Conservation (phyloP, 2,329 filamentous ascomycete species). For the Phyllosticta paracitricarpa region DNA sequence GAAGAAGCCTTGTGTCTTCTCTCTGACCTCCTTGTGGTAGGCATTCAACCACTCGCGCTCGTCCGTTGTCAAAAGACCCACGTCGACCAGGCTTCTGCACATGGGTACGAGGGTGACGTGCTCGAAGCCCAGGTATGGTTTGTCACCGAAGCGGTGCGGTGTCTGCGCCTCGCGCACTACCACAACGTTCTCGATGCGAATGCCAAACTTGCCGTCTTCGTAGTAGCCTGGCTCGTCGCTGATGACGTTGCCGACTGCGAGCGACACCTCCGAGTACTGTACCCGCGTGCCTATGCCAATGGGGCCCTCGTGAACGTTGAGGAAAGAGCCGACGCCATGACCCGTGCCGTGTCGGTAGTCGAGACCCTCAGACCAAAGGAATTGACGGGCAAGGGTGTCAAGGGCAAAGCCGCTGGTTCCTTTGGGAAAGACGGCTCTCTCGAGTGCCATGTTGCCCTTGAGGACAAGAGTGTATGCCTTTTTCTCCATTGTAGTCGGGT, state of each 20-base stretch:
- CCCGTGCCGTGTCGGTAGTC: constrained; percentile 96
- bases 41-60: constrained; percentile 84
- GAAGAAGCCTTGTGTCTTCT: constrained; percentile 73
- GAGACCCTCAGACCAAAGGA: constrained; percentile 83
- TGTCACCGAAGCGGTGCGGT: constrained; percentile 80
- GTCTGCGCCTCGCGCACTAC: constrained; percentile 86
- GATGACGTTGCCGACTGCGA: constrained; percentile 86
- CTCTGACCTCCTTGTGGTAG: constrained; percentile 70
- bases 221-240: constrained; percentile 97
- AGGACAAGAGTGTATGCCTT: constrained; percentile 89
- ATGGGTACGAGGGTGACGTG: constrained; percentile 96
- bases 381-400: constrained; percentile 79
- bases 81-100: constrained; percentile 79
- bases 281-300: constrained; percentile 91
- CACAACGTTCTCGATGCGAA: constrained; percentile 92
- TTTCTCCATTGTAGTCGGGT: constrained; percentile 71
- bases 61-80: constrained; percentile 54
- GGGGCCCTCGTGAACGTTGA: constrained; percentile 96
- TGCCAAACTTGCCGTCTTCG: constrained; percentile 88
- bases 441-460: constrained; percentile 86
- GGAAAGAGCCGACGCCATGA: constrained; percentile 86
- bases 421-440: constrained; percentile 82
- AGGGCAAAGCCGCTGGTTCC: constrained; percentile 89
- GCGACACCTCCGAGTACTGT: constrained; percentile 81
- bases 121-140: constrained; percentile 90